phyloP scores from a whole-genome alignment of 2,329 filamentous ascomycete species.

The Acrodontium crateriforme region DNA sequence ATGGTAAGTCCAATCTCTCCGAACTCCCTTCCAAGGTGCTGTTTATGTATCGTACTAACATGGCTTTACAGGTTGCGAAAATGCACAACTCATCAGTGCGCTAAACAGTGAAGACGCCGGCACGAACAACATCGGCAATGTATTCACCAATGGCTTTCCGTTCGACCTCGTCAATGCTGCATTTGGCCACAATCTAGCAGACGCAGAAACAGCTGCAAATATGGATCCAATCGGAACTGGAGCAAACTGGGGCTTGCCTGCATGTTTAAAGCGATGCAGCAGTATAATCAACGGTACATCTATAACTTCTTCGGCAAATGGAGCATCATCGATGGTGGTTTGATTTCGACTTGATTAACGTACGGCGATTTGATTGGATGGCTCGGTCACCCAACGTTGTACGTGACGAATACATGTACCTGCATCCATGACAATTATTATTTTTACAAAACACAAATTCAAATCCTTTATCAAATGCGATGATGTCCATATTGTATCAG shows the following conservation, averaged over 20 bases:
- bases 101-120: constrained; percentile 37
- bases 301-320: no score
- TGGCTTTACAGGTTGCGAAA: constrained; percentile 28
- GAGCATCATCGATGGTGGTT: no score
- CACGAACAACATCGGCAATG: constrained; percentile 35
- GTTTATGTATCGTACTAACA: constrained; percentile 1
- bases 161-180: constrained; percentile 30
- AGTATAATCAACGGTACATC: constrained; percentile 5
- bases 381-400: no score
- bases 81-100: constrained; percentile 36
- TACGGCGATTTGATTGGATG: no score
- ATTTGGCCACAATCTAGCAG: constrained; percentile 25
- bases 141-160: constrained; percentile 28
- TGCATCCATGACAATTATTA: no score
- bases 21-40: not conserved
- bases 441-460: no score
- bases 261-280: constrained; percentile 26
- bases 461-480: no score
- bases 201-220: constrained; percentile 16
- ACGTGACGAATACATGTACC: no score
- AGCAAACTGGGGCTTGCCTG: constrained; percentile 26
- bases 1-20: constrained; percentile 21
- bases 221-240: constrained; percentile 31
- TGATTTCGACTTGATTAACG: no score
- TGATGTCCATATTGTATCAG: no score